phyloP scores from a whole-genome alignment of 257 asterid species.

The Anisodus tanguticus region DNA sequence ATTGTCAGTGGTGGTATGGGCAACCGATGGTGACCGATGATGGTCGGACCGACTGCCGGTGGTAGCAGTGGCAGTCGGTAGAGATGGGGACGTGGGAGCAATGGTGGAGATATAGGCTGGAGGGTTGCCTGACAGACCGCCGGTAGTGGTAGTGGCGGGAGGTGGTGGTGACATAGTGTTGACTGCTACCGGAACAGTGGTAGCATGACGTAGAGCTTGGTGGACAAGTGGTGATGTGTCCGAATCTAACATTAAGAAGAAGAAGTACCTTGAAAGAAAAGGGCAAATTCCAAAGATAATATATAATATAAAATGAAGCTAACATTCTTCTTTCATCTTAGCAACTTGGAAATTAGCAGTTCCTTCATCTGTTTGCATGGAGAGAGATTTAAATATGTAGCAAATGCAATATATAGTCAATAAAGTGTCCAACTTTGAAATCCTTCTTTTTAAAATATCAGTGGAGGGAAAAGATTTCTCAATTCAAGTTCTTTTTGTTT shows the following conservation, averaged over 20 bases:
- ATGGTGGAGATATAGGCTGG: too few species aligned
- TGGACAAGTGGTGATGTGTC: too few species aligned
- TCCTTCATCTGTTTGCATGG: not conserved
- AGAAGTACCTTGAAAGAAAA: slow-evolving; percentile 25
- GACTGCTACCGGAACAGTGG: too few species aligned
- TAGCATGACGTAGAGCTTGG: too few species aligned
- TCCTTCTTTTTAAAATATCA: not conserved
- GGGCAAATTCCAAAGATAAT: not conserved
- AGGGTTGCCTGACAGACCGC: too few species aligned
- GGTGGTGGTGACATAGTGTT: too few species aligned
- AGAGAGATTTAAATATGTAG: slow-evolving; percentile 13
- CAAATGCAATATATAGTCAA: not conserved
- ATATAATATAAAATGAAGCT: not conserved
- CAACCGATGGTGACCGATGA: too few species aligned
- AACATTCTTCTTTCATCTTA: not conserved
- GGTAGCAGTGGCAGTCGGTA: too few species aligned
- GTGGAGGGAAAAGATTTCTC: not conserved
- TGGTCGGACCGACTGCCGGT: too few species aligned
- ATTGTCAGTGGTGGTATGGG: too few species aligned
- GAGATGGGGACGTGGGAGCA: too few species aligned
- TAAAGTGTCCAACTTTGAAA: slow-evolving; percentile 3
- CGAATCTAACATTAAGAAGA: not conserved
- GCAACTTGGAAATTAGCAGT: not conserved
- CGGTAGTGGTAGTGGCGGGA: too few species aligned
- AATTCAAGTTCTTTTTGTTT: not conserved